These are phyloP conservation scores for Aspergillus kassunensis DNA, from an alignment of 495 filamentous ascomycete species.

Conservation along the genomic window DNA sequence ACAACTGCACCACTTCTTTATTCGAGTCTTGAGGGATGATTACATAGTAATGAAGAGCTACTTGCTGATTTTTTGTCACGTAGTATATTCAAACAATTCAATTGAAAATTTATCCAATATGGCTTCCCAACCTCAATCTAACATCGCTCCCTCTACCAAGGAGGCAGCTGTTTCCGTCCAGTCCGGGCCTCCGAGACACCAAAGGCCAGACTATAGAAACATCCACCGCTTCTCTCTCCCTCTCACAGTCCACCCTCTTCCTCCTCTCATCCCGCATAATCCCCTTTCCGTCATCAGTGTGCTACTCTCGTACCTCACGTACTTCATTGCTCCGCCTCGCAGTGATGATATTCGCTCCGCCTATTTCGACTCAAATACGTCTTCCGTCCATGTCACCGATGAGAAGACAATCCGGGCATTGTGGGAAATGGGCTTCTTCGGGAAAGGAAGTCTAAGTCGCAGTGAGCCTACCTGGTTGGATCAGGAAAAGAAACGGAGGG, in stretches of 20 bases:
- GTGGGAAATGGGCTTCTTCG: slow-evolving; percentile 96
- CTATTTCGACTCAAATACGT: slow-evolving; percentile 71
- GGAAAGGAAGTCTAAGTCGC: slow-evolving; percentile 86
- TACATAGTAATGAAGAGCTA: slow-evolving; percentile 20
- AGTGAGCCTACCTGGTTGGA: slow-evolving; percentile 93
- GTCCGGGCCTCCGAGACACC: slow-evolving; percentile 39
- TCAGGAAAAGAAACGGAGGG: slow-evolving; percentile 68
- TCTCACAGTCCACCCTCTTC: slow-evolving; percentile 73
- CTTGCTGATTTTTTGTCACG: slow-evolving; percentile 24
- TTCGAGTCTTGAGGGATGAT: background rate
- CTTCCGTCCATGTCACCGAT: slow-evolving; percentile 82
- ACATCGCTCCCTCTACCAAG: slow-evolving; percentile 9
- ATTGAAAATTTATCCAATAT: slow-evolving; percentile 11
- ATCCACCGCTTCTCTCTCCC: slow-evolving; percentile 81
- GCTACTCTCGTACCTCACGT: slow-evolving; percentile 68
- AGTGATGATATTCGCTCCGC: slow-evolving; percentile 74
- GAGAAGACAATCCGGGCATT: slow-evolving; percentile 67
- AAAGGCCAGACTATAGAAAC: slow-evolving; percentile 61
- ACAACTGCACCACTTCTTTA: slow-evolving; percentile 12
- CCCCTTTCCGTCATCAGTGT: slow-evolving; percentile 82
- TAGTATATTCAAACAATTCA: slow-evolving; percentile 17
- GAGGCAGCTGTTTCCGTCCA: slow-evolving; percentile 18
- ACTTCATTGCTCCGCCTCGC: slow-evolving; percentile 61
- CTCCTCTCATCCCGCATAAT: slow-evolving; percentile 85
- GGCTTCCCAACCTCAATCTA: slow-evolving; percentile 12